Conservation (phyloP, 352 stramenopile genomes). For the Pythium pyrilobum region DNA sequence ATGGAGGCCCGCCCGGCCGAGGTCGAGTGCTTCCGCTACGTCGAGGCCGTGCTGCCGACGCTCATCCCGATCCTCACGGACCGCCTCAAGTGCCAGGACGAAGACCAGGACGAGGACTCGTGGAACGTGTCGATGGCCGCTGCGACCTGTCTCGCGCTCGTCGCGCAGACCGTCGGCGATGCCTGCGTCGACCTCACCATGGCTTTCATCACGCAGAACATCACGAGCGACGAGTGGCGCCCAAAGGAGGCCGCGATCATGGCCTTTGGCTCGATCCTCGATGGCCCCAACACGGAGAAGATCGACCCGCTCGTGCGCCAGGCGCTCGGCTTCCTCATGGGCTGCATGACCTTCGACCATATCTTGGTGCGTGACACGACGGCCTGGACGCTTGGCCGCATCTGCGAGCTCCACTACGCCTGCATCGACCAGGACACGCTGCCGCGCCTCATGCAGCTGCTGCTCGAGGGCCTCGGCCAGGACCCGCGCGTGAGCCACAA, state of each 20-base stretch:
- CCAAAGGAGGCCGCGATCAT: slow-evolving; percentile 95
- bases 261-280: slow-evolving; percentile 95
- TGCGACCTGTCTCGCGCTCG: slow-evolving; percentile 90
- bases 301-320: slow-evolving; percentile 91
- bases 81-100: slow-evolving; percentile 94
- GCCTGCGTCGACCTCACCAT: slow-evolving; percentile 90
- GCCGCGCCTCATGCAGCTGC: slow-evolving; percentile 80
- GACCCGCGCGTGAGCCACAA: slow-evolving; percentile 92
- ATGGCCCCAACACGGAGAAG: slow-evolving; percentile 88
- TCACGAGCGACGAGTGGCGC: slow-evolving; percentile 93
- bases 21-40: slow-evolving; percentile 82
- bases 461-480: slow-evolving; percentile 80
- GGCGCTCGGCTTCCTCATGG: slow-evolving; percentile 91
- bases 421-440: slow-evolving; percentile 90
- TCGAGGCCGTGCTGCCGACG: slow-evolving; percentile 78
- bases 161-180: slow-evolving; percentile 92
- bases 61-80: slow-evolving; percentile 92
- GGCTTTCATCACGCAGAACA: slow-evolving; percentile 93
- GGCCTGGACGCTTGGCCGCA: slow-evolving; percentile 94
- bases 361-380: slow-evolving; percentile 95
- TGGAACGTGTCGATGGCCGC: slow-evolving; percentile 95
- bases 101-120: slow-evolving; percentile 91
- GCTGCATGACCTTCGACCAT: slow-evolving; percentile 87
- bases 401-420: slow-evolving; percentile 93
- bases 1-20: slow-evolving; percentile 48